Conservation (phyloP, 768 basidiomycete genomes). For the Nidularia pulvinata region DNA sequence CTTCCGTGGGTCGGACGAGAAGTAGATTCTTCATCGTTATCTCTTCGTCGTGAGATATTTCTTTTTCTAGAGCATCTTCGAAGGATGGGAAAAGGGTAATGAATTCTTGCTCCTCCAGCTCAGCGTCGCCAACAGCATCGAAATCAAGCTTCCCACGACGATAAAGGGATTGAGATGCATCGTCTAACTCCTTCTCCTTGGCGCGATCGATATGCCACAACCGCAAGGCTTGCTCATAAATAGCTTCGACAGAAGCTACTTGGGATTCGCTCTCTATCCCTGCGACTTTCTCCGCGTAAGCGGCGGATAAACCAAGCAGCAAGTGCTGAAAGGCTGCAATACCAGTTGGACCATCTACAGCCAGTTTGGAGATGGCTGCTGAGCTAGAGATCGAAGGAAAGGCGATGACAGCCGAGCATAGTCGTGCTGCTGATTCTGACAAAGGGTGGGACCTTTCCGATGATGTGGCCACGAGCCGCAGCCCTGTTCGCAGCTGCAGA, state of each 20-base stretch:
- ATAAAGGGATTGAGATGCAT: slow-evolving; percentile 76
- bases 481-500: slow-evolving; percentile 67
- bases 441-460: slow-evolving; percentile 6
- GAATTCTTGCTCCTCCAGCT: slow-evolving; percentile 85
- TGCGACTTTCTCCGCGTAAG: slow-evolving; percentile 40
- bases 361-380: slow-evolving; percentile 20
- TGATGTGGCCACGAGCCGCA: slow-evolving; percentile 45
- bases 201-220: slow-evolving; percentile 86
- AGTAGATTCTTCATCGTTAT: background rate
- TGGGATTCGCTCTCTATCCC: slow-evolving; percentile 29
- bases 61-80: slow-evolving; percentile 52
- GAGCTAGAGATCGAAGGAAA: slow-evolving; percentile 57
- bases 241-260: slow-evolving; percentile 36
- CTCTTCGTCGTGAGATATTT: background rate
- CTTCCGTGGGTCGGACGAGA: slow-evolving; percentile 4
- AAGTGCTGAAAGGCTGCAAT: slow-evolving; percentile 37
- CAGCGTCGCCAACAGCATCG: slow-evolving; percentile 61
- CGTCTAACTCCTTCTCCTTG: slow-evolving; percentile 61
- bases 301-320: slow-evolving; percentile 46
- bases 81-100: slow-evolving; percentile 84
- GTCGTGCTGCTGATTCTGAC: slow-evolving; percentile 13
- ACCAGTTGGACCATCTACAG: slow-evolving; percentile 20
- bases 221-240: slow-evolving; percentile 72
- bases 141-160: slow-evolving; percentile 56
- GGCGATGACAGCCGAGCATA: slow-evolving; percentile 35